These are phyloP conservation scores for Protomyces macrosporus DNA, from an alignment of 1,139 yeast genomes.

Conservation along the genomic window DNA sequence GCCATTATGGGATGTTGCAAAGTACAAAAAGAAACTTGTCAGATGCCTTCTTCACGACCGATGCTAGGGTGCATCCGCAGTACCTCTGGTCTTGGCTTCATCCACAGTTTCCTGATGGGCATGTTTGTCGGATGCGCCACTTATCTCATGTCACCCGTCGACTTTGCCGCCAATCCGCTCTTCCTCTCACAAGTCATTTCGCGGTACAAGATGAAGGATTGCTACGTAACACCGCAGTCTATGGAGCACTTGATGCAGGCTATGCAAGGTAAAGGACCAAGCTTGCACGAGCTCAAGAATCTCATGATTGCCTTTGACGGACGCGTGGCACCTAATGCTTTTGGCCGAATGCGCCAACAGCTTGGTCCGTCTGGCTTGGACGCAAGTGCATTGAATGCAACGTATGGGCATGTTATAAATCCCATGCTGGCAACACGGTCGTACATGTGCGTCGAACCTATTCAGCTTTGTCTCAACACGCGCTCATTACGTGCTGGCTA, in stretches of 20 bases:
- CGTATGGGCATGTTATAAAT: constrained; percentile 72
- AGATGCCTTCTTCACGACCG: constrained; percentile 64
- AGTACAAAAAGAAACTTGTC: constrained; percentile 86
- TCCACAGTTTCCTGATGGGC: constrained; percentile 77
- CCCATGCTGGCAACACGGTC: constrained; percentile 83
- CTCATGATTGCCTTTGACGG: constrained; percentile 76
- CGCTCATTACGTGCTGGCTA: constrained; percentile 83
- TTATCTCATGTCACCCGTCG: constrained; percentile 69
- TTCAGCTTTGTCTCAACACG: constrained; percentile 81
- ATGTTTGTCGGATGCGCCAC: constrained; percentile 71
- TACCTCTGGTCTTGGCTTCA: constrained; percentile 77
- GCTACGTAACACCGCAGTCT: constrained; percentile 81
- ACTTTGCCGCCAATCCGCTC: constrained; percentile 69
- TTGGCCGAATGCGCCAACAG: constrained; percentile 57
- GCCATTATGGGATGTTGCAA: constrained; percentile 75
- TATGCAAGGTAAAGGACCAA: constrained; percentile 54
- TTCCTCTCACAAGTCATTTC: constrained; percentile 68
- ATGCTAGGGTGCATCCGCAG: constrained; percentile 84
- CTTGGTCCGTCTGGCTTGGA: constrained; percentile 64
- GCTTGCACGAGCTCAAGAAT: constrained; percentile 63
- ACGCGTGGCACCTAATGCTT: constrained; percentile 60
- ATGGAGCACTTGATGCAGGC: constrained; percentile 64
- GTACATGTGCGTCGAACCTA: constrained; percentile 82
- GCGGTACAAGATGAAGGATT: constrained; percentile 75
- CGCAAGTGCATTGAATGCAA: constrained; percentile 66